Base-by-base conservation (phyloP, 2,329 filamentous ascomycete species). In the Plectosphaerella sp. region DNA sequence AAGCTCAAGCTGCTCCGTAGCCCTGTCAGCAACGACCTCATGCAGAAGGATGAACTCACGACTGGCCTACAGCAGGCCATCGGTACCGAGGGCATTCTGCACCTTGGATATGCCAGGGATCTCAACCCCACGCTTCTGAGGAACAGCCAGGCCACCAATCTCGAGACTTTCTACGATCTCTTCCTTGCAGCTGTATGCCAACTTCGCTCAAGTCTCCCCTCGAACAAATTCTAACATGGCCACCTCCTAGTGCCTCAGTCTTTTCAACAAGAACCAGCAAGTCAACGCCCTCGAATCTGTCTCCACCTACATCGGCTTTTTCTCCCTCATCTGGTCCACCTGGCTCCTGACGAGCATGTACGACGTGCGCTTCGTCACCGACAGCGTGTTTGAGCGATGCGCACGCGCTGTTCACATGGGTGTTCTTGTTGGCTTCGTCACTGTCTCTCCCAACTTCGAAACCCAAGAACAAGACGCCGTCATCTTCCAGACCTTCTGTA, bases 291-390 rank as follows among this genome's bases (percentile, higher is more conserved):
- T 57, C 7, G 48, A 55, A 9, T 63, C 63, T 4, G 22, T 49
- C 5, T 41, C 24, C 20, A 60, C 67, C 5, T 70, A 68, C 37
- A 55, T 69, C 16, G 68, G 67, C 9, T 71, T 65, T 49, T 72
- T 72, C 41, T 62, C 59, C 20, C 71, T 87, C 18, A 70, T 87
- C 5, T 88, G 84, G 84, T 78, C 85, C 53, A 86, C 81, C 16
- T 88, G 85, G 85, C 75, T 86, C 37, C 73, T 84, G 53, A 78
- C 83, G 22, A 77, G 78, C 8, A 67, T 87, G 1, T 86, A 83
- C 63, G 85, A 88, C 64, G 78, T 87, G 37, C 82, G 84, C 1
- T 88, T 86, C 61, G 77, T 80, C 1, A 74, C 80, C 24, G 84
- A 88, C 64, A 83, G 78, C 41, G 71, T 87, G 36, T 84, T 87